These are phyloP conservation scores for Hemerocallis citrina DNA, from an alignment of 106 monocot species.

Conservation along the genomic window DNA sequence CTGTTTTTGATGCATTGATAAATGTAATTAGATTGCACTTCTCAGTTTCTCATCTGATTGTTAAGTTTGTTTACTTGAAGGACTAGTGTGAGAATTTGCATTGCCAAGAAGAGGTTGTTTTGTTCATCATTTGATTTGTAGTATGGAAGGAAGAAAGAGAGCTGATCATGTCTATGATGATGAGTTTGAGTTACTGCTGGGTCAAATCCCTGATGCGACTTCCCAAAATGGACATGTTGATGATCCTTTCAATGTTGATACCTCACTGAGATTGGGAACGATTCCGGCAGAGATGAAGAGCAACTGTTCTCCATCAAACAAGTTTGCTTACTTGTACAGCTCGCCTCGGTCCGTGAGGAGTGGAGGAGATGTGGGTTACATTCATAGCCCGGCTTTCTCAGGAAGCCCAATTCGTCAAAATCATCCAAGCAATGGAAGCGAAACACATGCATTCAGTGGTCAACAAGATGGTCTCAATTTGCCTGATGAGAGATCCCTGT, in stretches of 20 bases:
- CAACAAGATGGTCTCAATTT: constrained; percentile 1
- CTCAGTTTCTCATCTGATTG: not conserved
- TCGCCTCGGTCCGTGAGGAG: constrained; percentile 1
- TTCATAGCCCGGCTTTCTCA: not conserved
- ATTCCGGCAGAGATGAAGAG: not conserved
- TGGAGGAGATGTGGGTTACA: not conserved
- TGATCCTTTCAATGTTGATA: not conserved
- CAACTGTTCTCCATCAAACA: constrained; percentile 3
- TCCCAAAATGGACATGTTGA: not conserved
- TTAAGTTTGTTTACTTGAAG: not conserved
- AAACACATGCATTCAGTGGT: not conserved
- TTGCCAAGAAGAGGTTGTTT: constrained; percentile 14
- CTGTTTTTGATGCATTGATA: not conserved
- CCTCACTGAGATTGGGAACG: not conserved
- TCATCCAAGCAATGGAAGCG: constrained; percentile 1
- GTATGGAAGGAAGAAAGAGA: constrained; percentile 12
- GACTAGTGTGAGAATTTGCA: constrained; percentile 10
- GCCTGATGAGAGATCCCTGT: constrained; percentile 8
- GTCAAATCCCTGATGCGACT: constrained; percentile 15
- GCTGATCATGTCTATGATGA: constrained; percentile 10
- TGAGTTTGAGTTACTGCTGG: constrained; percentile 15
- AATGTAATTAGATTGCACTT: not conserved
- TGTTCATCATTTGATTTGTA: not conserved
- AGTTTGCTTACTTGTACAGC: constrained; percentile 1
- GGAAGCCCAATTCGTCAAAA: not conserved